Base-by-base conservation (phyloP, 352 stramenopile species). In the Phytophthora cactorum region DNA sequence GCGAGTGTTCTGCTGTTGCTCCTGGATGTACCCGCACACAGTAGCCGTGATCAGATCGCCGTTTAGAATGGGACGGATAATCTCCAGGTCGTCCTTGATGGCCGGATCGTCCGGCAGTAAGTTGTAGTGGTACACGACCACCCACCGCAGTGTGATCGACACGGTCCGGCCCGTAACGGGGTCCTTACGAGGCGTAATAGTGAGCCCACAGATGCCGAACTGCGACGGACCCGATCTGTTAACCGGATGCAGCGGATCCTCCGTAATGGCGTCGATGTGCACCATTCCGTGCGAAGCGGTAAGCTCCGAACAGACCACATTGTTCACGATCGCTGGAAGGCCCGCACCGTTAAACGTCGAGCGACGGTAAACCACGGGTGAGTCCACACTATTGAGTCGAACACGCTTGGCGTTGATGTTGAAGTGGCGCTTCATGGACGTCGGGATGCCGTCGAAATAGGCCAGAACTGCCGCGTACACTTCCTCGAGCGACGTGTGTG, bases 21-120 rank as follows among this genome's bases (percentile, higher is more conserved):
- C 28, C 28, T 74, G 61, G 52, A 82, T 71, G 63, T 77, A 75
- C 12, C 61, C 52, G 39, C 68, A 77, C 53, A 82, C 54, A 12
- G 68, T 60, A 1, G 75, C 64, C n/a, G 68, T 75, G 47, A 82
- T 63, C 5, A 82, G 55, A 49, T 83, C 75, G n/a, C 75, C 72
- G 53, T 83, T 83, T n/a, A 79, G 22, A 63, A 80, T 78, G 15
- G 75, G 65, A 2, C 72, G 72, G n/a, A 76, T 70, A 7, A 68
- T 62, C 14, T 69, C 55, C 32, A 79, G 29, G 28, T 78, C 68
- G 9, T 72, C 17, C 36, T 68, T 59, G 2, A 82, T 56, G 8
- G 51, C 63, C 4, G 63, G 62, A n/a, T 79, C 63, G 25, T 72
- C 53, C 11, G 75, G 65, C 29, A 77, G 15, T 28, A 73, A 41